Percentiles rank a stretch among this genome's conserved stretches.
Evolutionary conservation across 805 yeast genomes (phyloP).

Genomic region (Kurtzmaniella cleridarum): DNA sequence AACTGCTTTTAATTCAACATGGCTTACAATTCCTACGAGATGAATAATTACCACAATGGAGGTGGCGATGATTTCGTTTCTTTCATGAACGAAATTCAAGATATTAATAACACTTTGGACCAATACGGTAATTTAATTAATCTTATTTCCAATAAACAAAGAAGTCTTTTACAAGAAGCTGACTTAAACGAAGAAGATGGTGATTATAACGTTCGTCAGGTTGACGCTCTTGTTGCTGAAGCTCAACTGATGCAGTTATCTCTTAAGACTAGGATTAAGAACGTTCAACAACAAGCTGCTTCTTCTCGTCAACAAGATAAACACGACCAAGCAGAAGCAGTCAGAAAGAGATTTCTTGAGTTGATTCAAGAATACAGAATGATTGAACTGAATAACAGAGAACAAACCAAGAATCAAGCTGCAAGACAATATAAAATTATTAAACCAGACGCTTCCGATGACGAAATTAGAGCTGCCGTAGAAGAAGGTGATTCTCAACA

Average conservation of each 20-base stretch:
- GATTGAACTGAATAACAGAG: conserved; percentile 81
- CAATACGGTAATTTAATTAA: conserved; percentile 35
- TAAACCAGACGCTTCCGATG: conserved; percentile 78
- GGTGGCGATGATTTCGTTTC: conserved; percentile 38
- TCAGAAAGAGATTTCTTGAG: conserved; percentile 78
- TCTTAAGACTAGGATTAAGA: conserved; percentile 72
- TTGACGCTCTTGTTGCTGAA: conserved; percentile 72
- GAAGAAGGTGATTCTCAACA: conserved; percentile 80
- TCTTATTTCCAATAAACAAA: conserved; percentile 36
- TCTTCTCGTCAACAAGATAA: conserved; percentile 63
- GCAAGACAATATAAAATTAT: conserved; percentile 90
- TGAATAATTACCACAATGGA: conserved; percentile 19
- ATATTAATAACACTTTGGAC: conserved; percentile 38
- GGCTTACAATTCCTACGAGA: conserved; percentile 18
- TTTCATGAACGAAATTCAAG: conserved; percentile 41
- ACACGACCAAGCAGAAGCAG: conserved; percentile 84
- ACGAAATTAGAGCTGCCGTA: conserved; percentile 78
- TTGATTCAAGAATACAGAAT: conserved; percentile 82
- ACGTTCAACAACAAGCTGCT: conserved; percentile 64
- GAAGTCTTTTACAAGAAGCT: conserved; percentile 36
- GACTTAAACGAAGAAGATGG: conserved; percentile 38
- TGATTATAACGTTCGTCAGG: conserved; percentile 61
- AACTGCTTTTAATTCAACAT: neutral
- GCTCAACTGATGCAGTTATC: conserved; percentile 72
- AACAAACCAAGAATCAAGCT: conserved; percentile 79